Percentiles rank a stretch among this genome's conserved stretches.
Conservation (phyloP, 768 basidiomycete species). For the Boletus sensibilis region DNA sequence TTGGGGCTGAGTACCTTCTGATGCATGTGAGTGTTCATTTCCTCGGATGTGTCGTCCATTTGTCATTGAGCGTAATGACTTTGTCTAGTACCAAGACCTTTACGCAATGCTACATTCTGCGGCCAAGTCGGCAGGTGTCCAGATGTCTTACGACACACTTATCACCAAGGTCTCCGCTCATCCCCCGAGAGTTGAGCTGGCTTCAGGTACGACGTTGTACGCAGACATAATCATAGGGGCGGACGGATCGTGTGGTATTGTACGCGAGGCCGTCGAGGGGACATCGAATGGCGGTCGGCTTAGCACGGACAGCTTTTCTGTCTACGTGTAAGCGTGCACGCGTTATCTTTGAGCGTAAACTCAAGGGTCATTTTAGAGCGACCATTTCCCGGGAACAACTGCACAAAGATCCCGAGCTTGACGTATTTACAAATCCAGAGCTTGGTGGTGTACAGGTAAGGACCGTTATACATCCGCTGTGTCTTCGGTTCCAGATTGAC, state of each 20-base stretch:
- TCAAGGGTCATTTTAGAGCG: constrained; percentile 29
- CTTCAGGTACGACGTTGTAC: constrained; percentile 41
- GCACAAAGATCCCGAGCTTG: constrained; percentile 40
- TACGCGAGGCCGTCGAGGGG: constrained; percentile 32
- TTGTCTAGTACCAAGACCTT: constrained; percentile 51
- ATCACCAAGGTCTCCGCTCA: constrained; percentile 34
- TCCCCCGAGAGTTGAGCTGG: constrained; percentile 33
- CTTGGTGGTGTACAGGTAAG: constrained; percentile 16
- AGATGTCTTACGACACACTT: constrained; percentile 41
- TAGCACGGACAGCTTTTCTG: constrained; percentile 26
- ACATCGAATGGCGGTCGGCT: constrained; percentile 25
- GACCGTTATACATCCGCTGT: not conserved
- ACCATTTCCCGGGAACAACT: constrained; percentile 42
- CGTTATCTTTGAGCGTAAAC: not conserved
- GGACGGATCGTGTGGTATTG: constrained; percentile 51
- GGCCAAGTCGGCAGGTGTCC: constrained; percentile 46
- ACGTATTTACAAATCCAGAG: constrained; percentile 16
- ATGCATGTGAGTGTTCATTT: constrained; percentile 41
- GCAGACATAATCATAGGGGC: constrained; percentile 58
- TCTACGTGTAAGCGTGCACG: constrained; percentile 43
- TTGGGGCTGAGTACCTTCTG: constrained; percentile 46
- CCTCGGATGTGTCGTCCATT: not conserved
- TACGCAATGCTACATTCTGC: constrained; percentile 45
- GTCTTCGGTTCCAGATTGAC: not conserved
- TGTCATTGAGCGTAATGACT: not conserved